Percentiles rank a stretch among this genome's conserved stretches.
These are phyloP conservation scores for Apiospora pterosperma DNA, from an alignment of 2,329 filamentous ascomycete species.

Conservation along the genomic window DNA sequence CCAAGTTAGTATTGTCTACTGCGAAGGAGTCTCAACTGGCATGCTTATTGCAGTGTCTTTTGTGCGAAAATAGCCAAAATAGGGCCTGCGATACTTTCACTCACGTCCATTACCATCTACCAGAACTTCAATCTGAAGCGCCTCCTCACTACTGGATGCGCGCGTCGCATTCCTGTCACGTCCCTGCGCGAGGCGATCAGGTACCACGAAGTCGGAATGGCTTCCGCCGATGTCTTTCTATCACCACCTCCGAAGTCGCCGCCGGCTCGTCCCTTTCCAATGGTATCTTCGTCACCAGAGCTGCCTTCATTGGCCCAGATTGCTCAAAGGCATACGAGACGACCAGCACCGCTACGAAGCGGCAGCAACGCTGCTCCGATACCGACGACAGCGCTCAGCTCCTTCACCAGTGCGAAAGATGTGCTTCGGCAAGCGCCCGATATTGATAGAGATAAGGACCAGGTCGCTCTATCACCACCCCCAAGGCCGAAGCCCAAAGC, in stretches of 20 bases:
- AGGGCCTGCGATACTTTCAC: background rate
- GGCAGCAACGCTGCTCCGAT: slow-evolving; percentile 35
- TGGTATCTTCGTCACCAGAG: slow-evolving; percentile 51
- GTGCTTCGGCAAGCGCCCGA: slow-evolving; percentile 31
- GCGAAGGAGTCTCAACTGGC: too few relatives aligned
- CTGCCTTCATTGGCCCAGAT: slow-evolving; percentile 51
- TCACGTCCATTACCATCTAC: too few relatives aligned
- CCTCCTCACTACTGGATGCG: slow-evolving; percentile 33
- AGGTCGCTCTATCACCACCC: slow-evolving; percentile 19
- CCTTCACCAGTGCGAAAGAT: slow-evolving; percentile 40
- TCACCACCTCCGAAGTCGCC: slow-evolving; percentile 23
- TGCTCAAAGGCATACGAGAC: slow-evolving; percentile 29
- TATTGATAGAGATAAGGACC: slow-evolving; percentile 24
- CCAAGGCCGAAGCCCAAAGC: slow-evolving; percentile 16
- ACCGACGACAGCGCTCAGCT: slow-evolving; percentile 29
- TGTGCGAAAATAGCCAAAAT: background rate
- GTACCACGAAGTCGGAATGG: slow-evolving; percentile 20
- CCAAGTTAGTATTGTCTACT: background rate
- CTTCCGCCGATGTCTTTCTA: slow-evolving; percentile 25
- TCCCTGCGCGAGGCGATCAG: slow-evolving; percentile 18
- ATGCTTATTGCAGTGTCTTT: too few relatives aligned
- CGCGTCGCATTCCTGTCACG: slow-evolving; percentile 38
- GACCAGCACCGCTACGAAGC: slow-evolving; percentile 26
- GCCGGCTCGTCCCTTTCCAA: slow-evolving; percentile 5
- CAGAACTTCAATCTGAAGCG: background rate